phyloP scores from a whole-genome alignment of 2,329 filamentous ascomycete genomes.

The Capronia americana region DNA sequence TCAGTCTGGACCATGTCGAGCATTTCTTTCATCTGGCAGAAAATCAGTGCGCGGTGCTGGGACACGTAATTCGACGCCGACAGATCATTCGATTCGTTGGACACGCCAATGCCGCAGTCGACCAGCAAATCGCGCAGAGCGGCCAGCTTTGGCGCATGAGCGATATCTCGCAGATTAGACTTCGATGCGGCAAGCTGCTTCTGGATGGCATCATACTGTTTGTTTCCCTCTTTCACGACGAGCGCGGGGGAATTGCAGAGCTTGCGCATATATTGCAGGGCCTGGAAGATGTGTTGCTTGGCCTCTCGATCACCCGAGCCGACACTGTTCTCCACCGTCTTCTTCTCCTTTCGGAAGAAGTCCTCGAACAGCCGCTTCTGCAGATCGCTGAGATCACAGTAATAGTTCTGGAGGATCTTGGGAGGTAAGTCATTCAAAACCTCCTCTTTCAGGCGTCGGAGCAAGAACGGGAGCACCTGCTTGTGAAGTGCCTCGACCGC shows the following conservation, averaged over 20 bases:
- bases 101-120: conserved; percentile 94
- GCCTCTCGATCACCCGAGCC: conserved; percentile 86
- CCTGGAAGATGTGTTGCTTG: conserved; percentile 99
- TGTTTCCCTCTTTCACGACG: conserved; percentile 93
- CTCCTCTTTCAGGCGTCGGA: conserved; percentile 96
- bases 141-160: conserved; percentile 89
- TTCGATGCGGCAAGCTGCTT: conserved; percentile 77
- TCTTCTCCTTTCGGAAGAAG: conserved; percentile 91
- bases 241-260: conserved; percentile 96
- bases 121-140: conserved; percentile 91
- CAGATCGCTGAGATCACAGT: conserved; percentile 94
- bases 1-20: conserved; percentile 97
- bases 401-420: conserved; percentile 99
- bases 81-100: conserved; percentile 50
- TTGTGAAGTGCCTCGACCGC: conserved; percentile 99
- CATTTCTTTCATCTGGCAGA: conserved; percentile 99
- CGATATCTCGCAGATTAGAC: conserved; percentile 80
- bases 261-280: conserved; percentile 98
- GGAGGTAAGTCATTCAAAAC: conserved; percentile 94
- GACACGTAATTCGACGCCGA: conserved; percentile 78
- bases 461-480: conserved; percentile 93
- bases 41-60: conserved; percentile 92
- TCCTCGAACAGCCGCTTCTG: conserved; percentile 96
- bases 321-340: conserved; percentile 82
- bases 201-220: conserved; percentile 87